Evolutionary conservation across 805 yeast species (phyloP).

Genomic region (Jamesozyma gamospora): DNA sequence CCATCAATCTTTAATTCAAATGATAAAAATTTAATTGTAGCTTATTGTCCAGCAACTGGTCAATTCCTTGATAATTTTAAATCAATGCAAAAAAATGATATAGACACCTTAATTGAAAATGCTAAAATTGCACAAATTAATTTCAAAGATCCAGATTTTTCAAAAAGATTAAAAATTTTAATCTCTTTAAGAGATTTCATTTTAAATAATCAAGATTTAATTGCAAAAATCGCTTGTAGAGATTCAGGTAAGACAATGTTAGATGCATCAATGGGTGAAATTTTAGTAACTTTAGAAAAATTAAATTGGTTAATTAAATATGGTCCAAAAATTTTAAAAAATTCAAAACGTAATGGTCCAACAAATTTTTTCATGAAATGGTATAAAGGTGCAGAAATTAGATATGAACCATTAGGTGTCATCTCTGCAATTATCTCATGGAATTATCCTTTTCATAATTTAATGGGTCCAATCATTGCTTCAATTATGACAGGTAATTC

Average conservation of each 20-base stretch:
- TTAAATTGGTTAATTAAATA: conserved; percentile 79
- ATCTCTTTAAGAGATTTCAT: conserved; percentile 63
- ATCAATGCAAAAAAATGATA: conserved; percentile 56
- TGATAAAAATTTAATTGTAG: conserved; percentile 62
- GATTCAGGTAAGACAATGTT: conserved; percentile 94
- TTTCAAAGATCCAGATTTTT: conserved; percentile 40
- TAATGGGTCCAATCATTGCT: conserved; percentile 87
- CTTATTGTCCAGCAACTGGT: conserved; percentile 95
- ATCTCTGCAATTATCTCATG: conserved; percentile 89
- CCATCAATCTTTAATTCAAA: conserved; percentile 39
- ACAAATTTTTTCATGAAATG: conserved; percentile 66
- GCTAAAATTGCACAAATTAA: conserved; percentile 28
- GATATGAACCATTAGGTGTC: conserved; percentile 83
- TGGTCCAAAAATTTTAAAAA: conserved; percentile 63
- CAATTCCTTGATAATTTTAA: conserved; percentile 68
- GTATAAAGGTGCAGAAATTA: conserved; percentile 86
- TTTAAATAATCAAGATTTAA: conserved; percentile 69
- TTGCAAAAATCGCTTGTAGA: conserved; percentile 89
- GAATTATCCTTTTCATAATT: conserved; percentile 95
- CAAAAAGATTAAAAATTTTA: conserved; percentile 59
- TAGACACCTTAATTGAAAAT: conserved; percentile 49
- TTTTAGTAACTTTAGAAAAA: conserved; percentile 89
- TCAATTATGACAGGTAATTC: conserved; percentile 87
- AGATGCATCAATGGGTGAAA: conserved; percentile 95
- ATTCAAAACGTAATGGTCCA: conserved; percentile 79